phyloP scores from a whole-genome alignment of 1,139 yeast species.

The Lodderomyces orthopsilosis region DNA sequence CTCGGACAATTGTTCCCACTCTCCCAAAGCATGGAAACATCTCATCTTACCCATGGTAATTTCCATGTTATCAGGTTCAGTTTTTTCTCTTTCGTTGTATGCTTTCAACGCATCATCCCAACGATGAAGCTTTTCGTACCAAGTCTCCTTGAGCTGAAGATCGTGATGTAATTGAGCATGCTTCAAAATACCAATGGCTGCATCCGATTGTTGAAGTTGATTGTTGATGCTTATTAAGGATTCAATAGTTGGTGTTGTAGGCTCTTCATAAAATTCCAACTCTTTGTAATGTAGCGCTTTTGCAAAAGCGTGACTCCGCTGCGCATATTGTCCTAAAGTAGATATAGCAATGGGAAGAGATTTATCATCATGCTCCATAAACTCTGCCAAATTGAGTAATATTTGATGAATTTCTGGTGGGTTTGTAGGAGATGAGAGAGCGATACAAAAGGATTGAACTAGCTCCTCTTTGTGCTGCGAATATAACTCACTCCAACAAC shows the following conservation, averaged over 20 bases:
- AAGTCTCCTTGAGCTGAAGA: slow-evolving; percentile 88
- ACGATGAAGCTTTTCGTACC: slow-evolving; percentile 95
- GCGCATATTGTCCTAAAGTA: slow-evolving; percentile 89
- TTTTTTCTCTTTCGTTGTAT: slow-evolving; percentile 68
- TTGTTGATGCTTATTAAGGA: slow-evolving; percentile 89
- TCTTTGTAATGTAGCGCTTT: slow-evolving; percentile 96
- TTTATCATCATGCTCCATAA: slow-evolving; percentile 96
- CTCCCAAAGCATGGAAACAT: slow-evolving; percentile 95
- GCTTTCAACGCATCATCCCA: slow-evolving; percentile 98
- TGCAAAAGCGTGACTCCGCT: slow-evolving; percentile 95
- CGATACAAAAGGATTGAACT: slow-evolving; percentile 80
- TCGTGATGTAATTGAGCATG: slow-evolving; percentile 95
- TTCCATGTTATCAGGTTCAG: slow-evolving; percentile 62
- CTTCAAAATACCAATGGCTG: slow-evolving; percentile 94
- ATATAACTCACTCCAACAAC: slow-evolving; percentile 93
- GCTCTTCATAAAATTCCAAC: slow-evolving; percentile 89
- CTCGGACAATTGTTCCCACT: slow-evolving; percentile 91
- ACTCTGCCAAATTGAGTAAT: slow-evolving; percentile 84
- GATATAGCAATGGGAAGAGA: slow-evolving; percentile 88
- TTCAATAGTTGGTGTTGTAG: slow-evolving; percentile 89
- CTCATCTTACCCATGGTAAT: slow-evolving; percentile 97
- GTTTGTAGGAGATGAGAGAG: slow-evolving; percentile 83
- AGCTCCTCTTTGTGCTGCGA: slow-evolving; percentile 92
- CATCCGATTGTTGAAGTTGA: slow-evolving; percentile 93
- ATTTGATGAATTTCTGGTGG: slow-evolving; percentile 97